Base-by-base conservation (phyloP, 2,329 filamentous ascomycete species). In the Sclerotinia sclerotiorum region DNA sequence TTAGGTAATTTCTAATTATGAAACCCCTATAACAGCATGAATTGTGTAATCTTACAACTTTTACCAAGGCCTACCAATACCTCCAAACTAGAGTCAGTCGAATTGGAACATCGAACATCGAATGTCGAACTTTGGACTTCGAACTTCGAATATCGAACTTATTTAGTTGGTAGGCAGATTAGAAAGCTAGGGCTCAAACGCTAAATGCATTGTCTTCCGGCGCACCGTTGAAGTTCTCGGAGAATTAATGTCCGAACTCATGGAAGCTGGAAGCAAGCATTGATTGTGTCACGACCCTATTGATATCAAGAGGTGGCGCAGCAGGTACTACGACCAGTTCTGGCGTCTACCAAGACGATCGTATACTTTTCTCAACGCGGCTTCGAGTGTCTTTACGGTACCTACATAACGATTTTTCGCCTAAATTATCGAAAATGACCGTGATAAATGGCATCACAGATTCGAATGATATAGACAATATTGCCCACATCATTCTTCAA, bases 221-320 rank as follows among this genome's bases (percentile, higher is more conserved):
- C 39, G 55, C 13, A 44, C 15, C 15, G 19, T 39, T 48, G 49
- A 32, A 24, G 32, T 69, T 66, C 54, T 57, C 54, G 48, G 66
- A 69, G 48, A 67, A 27, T 49, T 67, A 67, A 67, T 67, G 44
- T 67, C 64, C 68, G 48, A 61, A 55, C 46, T 11, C n/a, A 42
- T n/a, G 29, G n/a, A 61, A 52, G 56, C 56, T n/a, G 29, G n/a
- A 61, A 57, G 56, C 56, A 56, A 60, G 51, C 55, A 67, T 29
- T 55, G 51, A 61, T 27, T 54, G 67, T 60, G 48, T 65, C 46
- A 68, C 39, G 51, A 58, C 67, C 61, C 54, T 29, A 35, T 35
- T 57, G 24, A 46, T 52, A 52, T 42, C 46, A 66, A 60, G n/a
- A n/a, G 29, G 58, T 64, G 52, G 42, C 67, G 46, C 52, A 57